These are phyloP conservation scores for Pseudomicrostroma phylloplanum DNA, from an alignment of 1,284 basidiomycete species.

Conservation along the genomic window DNA sequence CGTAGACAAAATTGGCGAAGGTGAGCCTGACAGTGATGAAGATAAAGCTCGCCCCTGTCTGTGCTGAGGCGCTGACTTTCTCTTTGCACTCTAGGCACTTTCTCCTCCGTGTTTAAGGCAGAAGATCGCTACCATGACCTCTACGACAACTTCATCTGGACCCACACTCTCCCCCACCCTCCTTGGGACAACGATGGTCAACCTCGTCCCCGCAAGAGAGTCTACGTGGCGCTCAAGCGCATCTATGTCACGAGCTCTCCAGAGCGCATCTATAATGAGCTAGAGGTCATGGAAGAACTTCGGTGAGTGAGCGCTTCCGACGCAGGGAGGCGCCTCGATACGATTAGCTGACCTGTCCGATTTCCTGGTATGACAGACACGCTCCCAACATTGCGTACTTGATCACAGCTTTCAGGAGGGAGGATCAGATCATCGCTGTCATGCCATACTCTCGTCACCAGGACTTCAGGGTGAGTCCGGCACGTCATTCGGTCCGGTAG, in stretches of 20 bases:
- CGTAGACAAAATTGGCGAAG: conserved; percentile 83
- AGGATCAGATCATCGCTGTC: conserved; percentile 87
- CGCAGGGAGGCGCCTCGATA: too few relatives aligned
- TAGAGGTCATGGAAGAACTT: conserved; percentile 78
- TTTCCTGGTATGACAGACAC: not conserved
- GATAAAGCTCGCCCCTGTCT: not conserved
- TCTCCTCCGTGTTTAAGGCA: conserved; percentile 97
- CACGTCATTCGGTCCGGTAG: not conserved
- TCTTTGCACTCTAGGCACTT: conserved; percentile 63
- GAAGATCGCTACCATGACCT: conserved; percentile 69
- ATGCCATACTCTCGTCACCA: conserved; percentile 90
- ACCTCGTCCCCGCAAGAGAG: conserved; percentile 17
- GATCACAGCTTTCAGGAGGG: conserved; percentile 83
- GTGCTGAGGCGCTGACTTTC: conserved; percentile 4
- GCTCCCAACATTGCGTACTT: conserved; percentile 58
- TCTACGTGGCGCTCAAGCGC: conserved; percentile 89
- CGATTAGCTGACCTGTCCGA: too few relatives aligned
- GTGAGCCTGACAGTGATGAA: conserved; percentile 40
- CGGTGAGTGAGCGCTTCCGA: conserved; percentile 42
- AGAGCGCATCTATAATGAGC: conserved; percentile 84
- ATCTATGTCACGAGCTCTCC: conserved; percentile 96
- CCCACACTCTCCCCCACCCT: conserved; percentile 10
- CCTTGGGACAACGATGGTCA: not conserved
- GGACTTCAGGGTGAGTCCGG: conserved; percentile 71
- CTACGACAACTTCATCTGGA: conserved; percentile 77